phyloP scores from a whole-genome alignment of 2,329 filamentous ascomycete species.

The Zalaria sp. region DNA sequence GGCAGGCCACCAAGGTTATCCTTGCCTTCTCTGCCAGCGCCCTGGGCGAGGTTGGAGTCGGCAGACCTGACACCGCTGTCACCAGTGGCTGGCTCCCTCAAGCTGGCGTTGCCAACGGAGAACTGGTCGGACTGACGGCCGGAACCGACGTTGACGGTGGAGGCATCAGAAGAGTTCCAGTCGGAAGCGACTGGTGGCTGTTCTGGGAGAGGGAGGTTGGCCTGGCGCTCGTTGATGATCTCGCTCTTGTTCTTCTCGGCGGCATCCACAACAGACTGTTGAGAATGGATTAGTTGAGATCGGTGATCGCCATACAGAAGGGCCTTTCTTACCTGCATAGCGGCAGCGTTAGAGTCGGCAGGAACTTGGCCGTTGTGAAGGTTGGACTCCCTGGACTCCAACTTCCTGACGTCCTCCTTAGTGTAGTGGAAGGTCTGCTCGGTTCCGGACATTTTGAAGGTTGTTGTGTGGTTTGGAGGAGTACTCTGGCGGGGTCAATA shows the following conservation, averaged over 20 bases:
- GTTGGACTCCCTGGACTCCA: slow-evolving; percentile 26
- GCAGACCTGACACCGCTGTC: slow-evolving; percentile 35
- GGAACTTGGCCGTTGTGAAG: slow-evolving; percentile 27
- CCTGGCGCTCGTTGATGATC: slow-evolving; percentile 51
- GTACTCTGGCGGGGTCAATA: too few relatives aligned
- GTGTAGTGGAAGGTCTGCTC: slow-evolving; percentile 34
- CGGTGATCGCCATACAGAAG: background rate
- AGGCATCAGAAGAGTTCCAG: slow-evolving; percentile 58
- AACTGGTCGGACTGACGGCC: slow-evolving; percentile 30
- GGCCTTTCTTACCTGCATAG: slow-evolving; percentile 27
- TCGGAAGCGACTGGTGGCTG: slow-evolving; percentile 64
- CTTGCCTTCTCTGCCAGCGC: slow-evolving; percentile 47
- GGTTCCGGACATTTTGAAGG: slow-evolving; percentile 16
- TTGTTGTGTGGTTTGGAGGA: background rate
- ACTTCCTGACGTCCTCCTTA: slow-evolving; percentile 33
- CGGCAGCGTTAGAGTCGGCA: slow-evolving; percentile 28
- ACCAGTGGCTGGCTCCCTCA: slow-evolving; percentile 35
- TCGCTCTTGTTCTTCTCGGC: slow-evolving; percentile 38
- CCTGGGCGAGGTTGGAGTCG: slow-evolving; percentile 34
- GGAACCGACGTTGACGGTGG: slow-evolving; percentile 56
- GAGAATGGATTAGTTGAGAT: background rate
- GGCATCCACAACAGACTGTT: slow-evolving; percentile 12
- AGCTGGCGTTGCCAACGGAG: slow-evolving; percentile 32
- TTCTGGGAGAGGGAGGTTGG: slow-evolving; percentile 68
- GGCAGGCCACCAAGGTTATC: slow-evolving; percentile 43